A percentile compares a stretch with the other conserved stretches of the same genome.
Evolutionary conservation across 2,329 filamentous ascomycete species (phyloP).

Genomic region (Neopestalotiopsis rosae): DNA sequence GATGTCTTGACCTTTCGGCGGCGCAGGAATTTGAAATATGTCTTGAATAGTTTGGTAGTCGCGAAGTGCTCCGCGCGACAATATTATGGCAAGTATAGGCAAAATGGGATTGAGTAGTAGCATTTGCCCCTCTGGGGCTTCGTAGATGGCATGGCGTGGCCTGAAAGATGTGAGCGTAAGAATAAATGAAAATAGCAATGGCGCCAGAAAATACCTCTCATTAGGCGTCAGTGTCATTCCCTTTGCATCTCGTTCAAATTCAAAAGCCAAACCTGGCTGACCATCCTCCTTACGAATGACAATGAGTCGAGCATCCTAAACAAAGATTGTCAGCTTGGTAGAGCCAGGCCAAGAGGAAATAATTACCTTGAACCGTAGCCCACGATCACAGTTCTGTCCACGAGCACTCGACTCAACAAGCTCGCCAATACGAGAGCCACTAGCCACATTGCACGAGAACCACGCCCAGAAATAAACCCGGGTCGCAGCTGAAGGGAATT

Average conservation of each 20-base stretch:
- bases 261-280: slow-evolving; percentile 6
- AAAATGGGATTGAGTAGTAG: slow-evolving; percentile 7
- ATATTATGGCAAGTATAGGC: slow-evolving; percentile 7
- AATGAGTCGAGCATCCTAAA: slow-evolving; percentile 6
- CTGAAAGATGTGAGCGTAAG: slow-evolving; percentile 2
- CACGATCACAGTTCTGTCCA: slow-evolving; percentile 5
- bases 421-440: slow-evolving; percentile 5
- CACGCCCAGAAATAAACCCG: slow-evolving; percentile 4
- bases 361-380: slow-evolving; percentile 6
- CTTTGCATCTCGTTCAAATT: slow-evolving; percentile 7
- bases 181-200: slow-evolving; percentile 5
- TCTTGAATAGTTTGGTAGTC: slow-evolving; percentile 5
- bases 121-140: slow-evolving; percentile 4
- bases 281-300: slow-evolving; percentile 6
- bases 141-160: slow-evolving; percentile 3
- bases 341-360: slow-evolving; percentile 4
- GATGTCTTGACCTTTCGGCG: slow-evolving; percentile 5
- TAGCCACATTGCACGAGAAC: slow-evolving; percentile 6
- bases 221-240: slow-evolving; percentile 6
- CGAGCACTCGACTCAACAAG: slow-evolving; percentile 4
- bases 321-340: slow-evolving; percentile 2
- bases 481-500: slow-evolving; percentile 4
- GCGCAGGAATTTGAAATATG: neutral
- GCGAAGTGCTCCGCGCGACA: slow-evolving; percentile 4
- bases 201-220: slow-evolving; percentile 6